Base-by-base conservation (phyloP, 441 rosid species). In the Gossypium gossypioides region DNA sequence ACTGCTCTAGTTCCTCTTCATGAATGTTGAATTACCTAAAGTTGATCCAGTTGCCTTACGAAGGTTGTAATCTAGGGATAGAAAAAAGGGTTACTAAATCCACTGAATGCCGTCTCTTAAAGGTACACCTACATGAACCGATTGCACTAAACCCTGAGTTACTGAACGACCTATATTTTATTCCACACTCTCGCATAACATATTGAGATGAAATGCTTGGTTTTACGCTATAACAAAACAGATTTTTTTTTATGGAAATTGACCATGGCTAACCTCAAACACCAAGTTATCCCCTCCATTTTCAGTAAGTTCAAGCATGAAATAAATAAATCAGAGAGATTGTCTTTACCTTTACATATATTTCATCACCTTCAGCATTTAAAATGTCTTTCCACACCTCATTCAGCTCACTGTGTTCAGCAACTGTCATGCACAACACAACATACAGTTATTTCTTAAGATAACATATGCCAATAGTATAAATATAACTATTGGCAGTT, bases 371-470 rank as follows among this genome's bases (percentile, higher is more conserved):
- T n/a, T 92, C 97, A 51, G 99, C 91, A 57, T 95, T 76, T 29
- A 95, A 83, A 75, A 95, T 88, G 85, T 95, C 99, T 79, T 89
- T 91, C 97, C 97, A 92, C 60, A 95, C 99, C 71, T 85, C 97
- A 77, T 92, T 92, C 75, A 95, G 65, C 78, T 91, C 96, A 69
- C 85, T 81, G 84, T 91, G 85, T 83, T 90, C 89, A 2, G 92
- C 92, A 73, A 95, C 97, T 95, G 87, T 72, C 69, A 80, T 48
- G 51, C 54, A 75, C 44, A 77, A 57, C 40, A 58, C n/a, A 60
- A n/a, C 34, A 29, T 4, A 29, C 34, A 21, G 22, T 75, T 55
- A 74, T 10, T 52, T 61, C 54, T 56, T 19, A 46, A 44, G 75
- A 55, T 60, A 32, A 25, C 69, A 50, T 48, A 59, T 21, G 2